These are phyloP conservation scores for Tetrastigma voinierianum DNA, from an alignment of 164 flowering plant genomes.

Conservation along the genomic window DNA sequence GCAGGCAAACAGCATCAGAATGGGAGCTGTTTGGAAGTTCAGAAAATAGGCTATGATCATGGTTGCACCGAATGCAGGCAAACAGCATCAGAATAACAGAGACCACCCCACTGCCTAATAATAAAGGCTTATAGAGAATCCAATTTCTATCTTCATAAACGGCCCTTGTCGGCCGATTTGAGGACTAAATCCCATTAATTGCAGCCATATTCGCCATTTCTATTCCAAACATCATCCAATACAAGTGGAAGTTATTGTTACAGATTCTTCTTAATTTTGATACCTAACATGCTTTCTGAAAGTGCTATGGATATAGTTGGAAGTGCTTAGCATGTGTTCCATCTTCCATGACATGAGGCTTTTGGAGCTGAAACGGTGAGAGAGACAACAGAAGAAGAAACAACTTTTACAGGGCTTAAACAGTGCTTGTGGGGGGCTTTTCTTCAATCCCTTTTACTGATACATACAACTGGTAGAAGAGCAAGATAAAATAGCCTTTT, in stretches of 20 bases:
- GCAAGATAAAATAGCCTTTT: slow-evolving; percentile 5
- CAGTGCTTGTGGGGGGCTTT: neutral
- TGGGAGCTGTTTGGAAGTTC: no score
- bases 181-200: neutral
- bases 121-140: no score
- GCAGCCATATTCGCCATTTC: neutral
- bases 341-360: neutral
- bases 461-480: neutral
- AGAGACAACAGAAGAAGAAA: neutral
- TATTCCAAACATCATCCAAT: neutral
- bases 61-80: no score
- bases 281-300: neutral
- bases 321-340: neutral
- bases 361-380: neutral
- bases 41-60: no score
- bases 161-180: no score
- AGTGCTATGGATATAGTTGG: neutral
- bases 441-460: neutral
- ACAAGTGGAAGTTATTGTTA: neutral
- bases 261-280: neutral
- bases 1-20: no score
- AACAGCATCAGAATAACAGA: no score
- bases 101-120: no score
- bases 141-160: no score
- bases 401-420: neutral